These are phyloP conservation scores for Alternaria dauci DNA, from an alignment of 2,329 filamentous ascomycete species.

Conservation along the genomic window DNA sequence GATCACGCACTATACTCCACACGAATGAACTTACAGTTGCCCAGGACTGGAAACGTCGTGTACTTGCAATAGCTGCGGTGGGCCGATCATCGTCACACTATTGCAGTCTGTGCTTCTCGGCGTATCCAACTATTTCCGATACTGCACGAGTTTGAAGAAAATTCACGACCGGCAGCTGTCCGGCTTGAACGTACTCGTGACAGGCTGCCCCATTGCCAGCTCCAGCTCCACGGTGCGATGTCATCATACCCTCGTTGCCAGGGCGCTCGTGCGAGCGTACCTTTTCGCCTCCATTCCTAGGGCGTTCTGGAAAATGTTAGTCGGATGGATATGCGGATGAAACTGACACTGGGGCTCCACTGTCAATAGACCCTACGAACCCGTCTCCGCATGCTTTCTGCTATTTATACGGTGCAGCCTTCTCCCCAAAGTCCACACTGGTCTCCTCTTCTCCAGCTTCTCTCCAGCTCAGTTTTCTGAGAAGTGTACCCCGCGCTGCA, in stretches of 20 bases:
- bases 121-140: conserved; percentile 22
- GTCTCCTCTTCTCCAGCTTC: conserved; percentile 26
- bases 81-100: conserved; percentile 21
- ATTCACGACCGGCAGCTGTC: conserved; percentile 18
- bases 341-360: conserved; percentile 35
- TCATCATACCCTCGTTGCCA: conserved; percentile 34
- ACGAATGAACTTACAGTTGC: not conserved
- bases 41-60: conserved; percentile 4
- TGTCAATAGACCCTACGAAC: conserved; percentile 22
- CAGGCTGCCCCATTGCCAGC: conserved; percentile 14
- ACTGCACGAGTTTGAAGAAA: conserved; percentile 22
- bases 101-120: conserved; percentile 21
- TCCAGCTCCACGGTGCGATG: conserved; percentile 23
- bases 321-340: conserved; percentile 24
- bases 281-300: conserved; percentile 21
- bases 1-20: not conserved
- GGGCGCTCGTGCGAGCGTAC: conserved; percentile 27
- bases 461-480: conserved; percentile 22
- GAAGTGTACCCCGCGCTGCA: conserved; percentile 13
- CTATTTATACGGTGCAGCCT: conserved; percentile 29
- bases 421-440: conserved; percentile 32
- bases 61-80: conserved; percentile 17
- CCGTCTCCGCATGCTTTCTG: conserved; percentile 24
- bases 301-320: conserved; percentile 24
- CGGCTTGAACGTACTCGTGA: conserved; percentile 19